Base-by-base conservation (phyloP, 495 filamentous ascomycete species). In the Aspergillus indologenus region DNA sequence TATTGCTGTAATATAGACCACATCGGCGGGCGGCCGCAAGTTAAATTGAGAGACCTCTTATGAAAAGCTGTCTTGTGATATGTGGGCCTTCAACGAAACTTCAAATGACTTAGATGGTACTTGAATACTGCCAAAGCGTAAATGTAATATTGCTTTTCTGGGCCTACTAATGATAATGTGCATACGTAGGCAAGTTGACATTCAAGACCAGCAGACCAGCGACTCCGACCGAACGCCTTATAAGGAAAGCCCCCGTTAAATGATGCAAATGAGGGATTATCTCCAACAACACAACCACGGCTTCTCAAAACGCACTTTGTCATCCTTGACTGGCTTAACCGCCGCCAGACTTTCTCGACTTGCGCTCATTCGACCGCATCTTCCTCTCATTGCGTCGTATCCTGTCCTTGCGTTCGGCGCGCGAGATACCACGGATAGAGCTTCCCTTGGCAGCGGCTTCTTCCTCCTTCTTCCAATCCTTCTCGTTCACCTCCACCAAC, bases 401-500 rank as follows among this genome's bases (percentile, higher is more conserved):
- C 54, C 73, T 73, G 54, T 87, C 85, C 65, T 82, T 83, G 22
- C 86, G 77, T 72, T 90, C 84, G 40, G 83, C 71, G 51, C 85
- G 72, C 51, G 81, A 83, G 69, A 87, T 81, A 1, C 87, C 83
- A 43, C 85, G 76, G 24, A 88, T 79, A 34, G 73, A 79, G 60
- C 79, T 79, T 48, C 86, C 85, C 68, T 82, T 82, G 45, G 80
- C 78, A 65, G 86, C 83, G 11, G 76, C 76, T 29, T 74, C 69
- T 58, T 76, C 79, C 70, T 87, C 87, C 71, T 86, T 87, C 76
- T 78, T 80, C 78, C 83, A 82, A 58, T 82, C 78, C 73, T 88
- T 86, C 75, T 87, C 84, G 67, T 91, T 86, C 26, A 97, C 86
- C 82, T 98, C 95, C 24, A 98, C 91, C 66, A 96, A 78, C 87